Base-by-base conservation (phyloP, 2,329 filamentous ascomycete genomes). In the Fusarium domesticum region DNA sequence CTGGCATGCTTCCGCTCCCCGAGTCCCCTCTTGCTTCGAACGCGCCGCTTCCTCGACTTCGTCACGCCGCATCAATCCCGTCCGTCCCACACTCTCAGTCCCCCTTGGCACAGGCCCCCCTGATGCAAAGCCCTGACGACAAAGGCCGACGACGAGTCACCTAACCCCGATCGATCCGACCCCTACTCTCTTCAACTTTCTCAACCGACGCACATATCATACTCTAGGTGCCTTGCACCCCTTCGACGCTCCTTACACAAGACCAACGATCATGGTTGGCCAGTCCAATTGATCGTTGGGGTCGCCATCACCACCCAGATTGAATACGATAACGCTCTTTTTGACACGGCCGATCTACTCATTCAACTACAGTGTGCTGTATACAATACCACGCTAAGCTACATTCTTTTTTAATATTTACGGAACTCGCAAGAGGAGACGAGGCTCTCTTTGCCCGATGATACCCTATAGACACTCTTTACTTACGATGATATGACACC, bases 1-100 rank as follows among this genome's bases (percentile, higher is more conserved):
- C 70, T 43, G 60, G 67, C 57, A 70, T 69, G 68, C 66, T 73
- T 44, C 70, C 71, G 20, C 63, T 70, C 17, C 71, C 73, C 44
- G 73, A 75, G 56, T 74, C 73, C 33, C 71, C 71, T 11, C 50
- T 70, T 30, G 59, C 69, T 17, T 63, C 62, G 42, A 62, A 58
- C 47, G 57, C 61, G 42, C 54, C 62, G 19, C 59, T 65, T 48
- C 64, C 65, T 42, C 67, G 69, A 57, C 70, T 74, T 59, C 61
- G 70, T 53, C 61, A 64, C 54, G 65, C 63, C 42, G 50, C 63
- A 47, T 63, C 68, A 41, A 45, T 64, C 52, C 61, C 70, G 51
- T 63, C 65, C 35, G 57, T 52, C 30, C 57, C 64, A 53, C 61
- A 70, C 59, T 54, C 65, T 48, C 58, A 61, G 12, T 69, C 66